Evolutionary conservation across 139 green algal species (phyloP), one percentile per base, ranked within the genome.

Genomic region (Eudorina sp.): DNA sequence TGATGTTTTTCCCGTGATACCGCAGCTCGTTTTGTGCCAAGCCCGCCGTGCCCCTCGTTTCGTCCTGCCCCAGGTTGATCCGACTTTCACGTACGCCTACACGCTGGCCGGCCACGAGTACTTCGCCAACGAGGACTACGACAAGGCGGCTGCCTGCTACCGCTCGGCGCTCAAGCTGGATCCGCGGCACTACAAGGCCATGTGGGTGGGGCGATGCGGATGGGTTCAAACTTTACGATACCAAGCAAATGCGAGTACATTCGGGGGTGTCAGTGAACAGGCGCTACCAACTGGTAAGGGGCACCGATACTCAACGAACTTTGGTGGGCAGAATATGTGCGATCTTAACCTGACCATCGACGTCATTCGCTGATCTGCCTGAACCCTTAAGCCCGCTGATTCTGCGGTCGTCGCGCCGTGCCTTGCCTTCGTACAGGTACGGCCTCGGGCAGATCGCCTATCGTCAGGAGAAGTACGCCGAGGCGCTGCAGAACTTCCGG

Each of bases 141-240:
- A 98, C 55, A 97, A 98, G 83, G 95, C 89, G 14, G 79, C 96
- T 46, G 75, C 90, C 5, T 97, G 94, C 90, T 99, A 98, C 94
- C 93, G 96, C 41, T 92, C 94, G 25, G 97, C 97, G 21, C 91
- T 99, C 29, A 92, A 96, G 11, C 73, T 97, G 0, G 96, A 99
- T 81, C 72, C 90, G 4, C 94, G 97, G 14, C 97, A 99, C 87
- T 99, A 99, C 96, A 99, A 99, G 78, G 97, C 97, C 8, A 97
- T 97, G 78, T 85, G 55, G 14, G 78, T 58, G 25, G 13, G 41
- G 58, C 51, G n/a, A n/a, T n/a, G n/a, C n/a, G n/a, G n/a, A n/a
- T 60, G 51, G 51, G 51, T 60, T 60, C 51, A n/a, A n/a, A n/a
- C n/a, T n/a, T n/a, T n/a, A n/a, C n/a, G n/a, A n/a, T n/a, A n/a